Evolutionary conservation across 352 stramenopile genomes (phyloP).

Genomic region (Phytophthora kernoviae): DNA sequence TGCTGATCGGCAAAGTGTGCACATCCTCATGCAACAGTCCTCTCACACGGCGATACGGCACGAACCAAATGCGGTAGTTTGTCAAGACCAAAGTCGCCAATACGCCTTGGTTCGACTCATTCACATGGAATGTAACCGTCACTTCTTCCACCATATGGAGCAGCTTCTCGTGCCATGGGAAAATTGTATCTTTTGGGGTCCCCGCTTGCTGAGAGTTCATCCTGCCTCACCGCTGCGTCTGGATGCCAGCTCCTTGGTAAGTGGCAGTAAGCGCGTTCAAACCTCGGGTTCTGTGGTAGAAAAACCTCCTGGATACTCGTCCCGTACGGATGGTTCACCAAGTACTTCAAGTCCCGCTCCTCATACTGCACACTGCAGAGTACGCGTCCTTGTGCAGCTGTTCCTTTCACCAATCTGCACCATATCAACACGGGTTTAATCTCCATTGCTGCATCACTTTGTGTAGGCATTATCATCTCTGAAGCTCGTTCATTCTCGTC

Average conservation of each 20-base stretch:
- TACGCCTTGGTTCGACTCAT: constrained; percentile 85
- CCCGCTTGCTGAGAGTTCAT: constrained; percentile 70
- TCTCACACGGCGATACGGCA: constrained; percentile 76
- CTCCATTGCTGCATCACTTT: constrained; percentile 13
- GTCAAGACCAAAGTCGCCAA: constrained; percentile 80
- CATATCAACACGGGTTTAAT: constrained; percentile 76
- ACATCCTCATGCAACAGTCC: constrained; percentile 84
- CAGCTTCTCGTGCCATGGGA: constrained; percentile 85
- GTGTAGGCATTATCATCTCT: constrained; percentile 7
- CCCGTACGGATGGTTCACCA: constrained; percentile 74
- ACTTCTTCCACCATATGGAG: constrained; percentile 88
- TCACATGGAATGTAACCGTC: constrained; percentile 88
- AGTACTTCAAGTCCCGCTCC: constrained; percentile 62
- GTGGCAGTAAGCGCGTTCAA: constrained; percentile 76
- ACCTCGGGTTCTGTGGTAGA: constrained; percentile 79
- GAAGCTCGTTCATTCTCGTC: constrained; percentile 17
- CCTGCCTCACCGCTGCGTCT: constrained; percentile 61
- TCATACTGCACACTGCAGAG: constrained; percentile 80
- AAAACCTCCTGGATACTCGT: constrained; percentile 85
- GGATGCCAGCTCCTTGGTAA: constrained; percentile 84
- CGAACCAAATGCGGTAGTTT: constrained; percentile 87
- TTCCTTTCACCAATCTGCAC: constrained; percentile 72
- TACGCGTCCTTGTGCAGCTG: constrained; percentile 60
- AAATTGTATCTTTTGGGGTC: constrained; percentile 73
- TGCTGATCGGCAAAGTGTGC: constrained; percentile 79